Conservation (phyloP, 768 basidiomycete species). For the Hygrophorus russula region DNA sequence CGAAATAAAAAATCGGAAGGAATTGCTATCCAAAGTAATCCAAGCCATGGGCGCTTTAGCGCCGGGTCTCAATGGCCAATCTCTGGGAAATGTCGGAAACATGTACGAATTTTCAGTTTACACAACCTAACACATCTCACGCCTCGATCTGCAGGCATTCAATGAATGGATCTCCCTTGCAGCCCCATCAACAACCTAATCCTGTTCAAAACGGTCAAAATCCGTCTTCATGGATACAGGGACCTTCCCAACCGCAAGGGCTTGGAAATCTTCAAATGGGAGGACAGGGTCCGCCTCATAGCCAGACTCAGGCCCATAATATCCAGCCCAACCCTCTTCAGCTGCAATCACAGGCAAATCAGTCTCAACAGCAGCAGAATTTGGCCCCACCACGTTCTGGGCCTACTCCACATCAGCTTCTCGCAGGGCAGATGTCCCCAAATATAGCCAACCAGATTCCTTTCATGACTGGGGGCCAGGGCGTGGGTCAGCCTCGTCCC, state of each 20-base stretch:
- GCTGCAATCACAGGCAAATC: constrained; percentile 19
- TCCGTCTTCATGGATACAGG: constrained; percentile 4
- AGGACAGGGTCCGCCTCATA: not conserved
- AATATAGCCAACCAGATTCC: constrained; percentile 14
- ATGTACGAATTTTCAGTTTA: constrained; percentile 19
- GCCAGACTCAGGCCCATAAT: constrained; percentile 1
- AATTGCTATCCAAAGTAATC: constrained; percentile 25
- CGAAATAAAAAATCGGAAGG: constrained; percentile 25
- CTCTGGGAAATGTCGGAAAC: constrained; percentile 16
- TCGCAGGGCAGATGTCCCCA: constrained; percentile 21
- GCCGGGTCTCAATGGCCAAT: constrained; percentile 13
- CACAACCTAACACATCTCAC: not conserved
- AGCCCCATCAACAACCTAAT: constrained; percentile 16
- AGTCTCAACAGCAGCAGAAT: constrained; percentile 15
- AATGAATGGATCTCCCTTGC: constrained; percentile 8
- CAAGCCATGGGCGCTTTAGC: constrained; percentile 14
- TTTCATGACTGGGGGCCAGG: constrained; percentile 7
- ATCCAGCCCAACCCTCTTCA: constrained; percentile 20
- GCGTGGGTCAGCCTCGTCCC: not conserved
- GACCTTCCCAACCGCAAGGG: not conserved
- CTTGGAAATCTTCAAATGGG: not conserved
- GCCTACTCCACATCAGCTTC: constrained; percentile 25
- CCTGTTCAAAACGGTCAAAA: constrained; percentile 13
- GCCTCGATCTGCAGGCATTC: constrained; percentile 7
- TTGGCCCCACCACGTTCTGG: constrained; percentile 26